Conservation (phyloP, 108 stramenopile genomes). For the Cylindrotheca fusiformis region DNA sequence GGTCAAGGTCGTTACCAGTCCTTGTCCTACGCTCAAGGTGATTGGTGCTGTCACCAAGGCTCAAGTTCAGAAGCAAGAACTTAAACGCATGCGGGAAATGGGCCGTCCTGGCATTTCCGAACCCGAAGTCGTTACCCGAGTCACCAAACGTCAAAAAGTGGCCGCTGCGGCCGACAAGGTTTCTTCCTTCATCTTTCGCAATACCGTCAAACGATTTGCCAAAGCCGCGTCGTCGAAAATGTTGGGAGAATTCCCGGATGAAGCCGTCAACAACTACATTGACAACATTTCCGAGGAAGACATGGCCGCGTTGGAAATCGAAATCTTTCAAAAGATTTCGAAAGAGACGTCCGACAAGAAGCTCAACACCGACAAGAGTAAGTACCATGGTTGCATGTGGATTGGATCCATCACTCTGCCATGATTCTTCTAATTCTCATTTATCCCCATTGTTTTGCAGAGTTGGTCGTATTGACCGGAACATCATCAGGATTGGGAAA, state of each 20-base stretch:
- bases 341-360: slow-evolving; percentile 1
- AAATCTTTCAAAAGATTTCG: background rate
- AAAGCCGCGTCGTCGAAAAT: slow-evolving; percentile 49
- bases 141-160: slow-evolving; percentile 55
- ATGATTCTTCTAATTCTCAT: background rate
- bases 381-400: background rate
- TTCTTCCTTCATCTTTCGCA: slow-evolving; percentile 50
- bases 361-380: background rate
- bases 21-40: slow-evolving; percentile 88
- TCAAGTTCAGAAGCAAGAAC: slow-evolving; percentile 79
- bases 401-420: background rate
- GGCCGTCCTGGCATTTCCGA: slow-evolving; percentile 73
- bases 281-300: slow-evolving; percentile 37
- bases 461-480: slow-evolving; percentile 87
- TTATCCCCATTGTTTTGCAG: slow-evolving; percentile 28
- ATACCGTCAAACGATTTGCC: slow-evolving; percentile 76
- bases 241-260: slow-evolving; percentile 76
- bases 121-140: slow-evolving; percentile 15
- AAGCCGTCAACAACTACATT: slow-evolving; percentile 32
- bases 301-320: slow-evolving; percentile 2
- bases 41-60: slow-evolving; percentile 72
- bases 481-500: slow-evolving; percentile 88
- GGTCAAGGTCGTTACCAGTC: slow-evolving; percentile 63
- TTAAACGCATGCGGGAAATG: slow-evolving; percentile 79
- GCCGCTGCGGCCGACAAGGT: slow-evolving; percentile 65